These are phyloP conservation scores for Neofusicoccum ribis DNA, from an alignment of 2,329 filamentous ascomycete genomes.

Conservation along the genomic window DNA sequence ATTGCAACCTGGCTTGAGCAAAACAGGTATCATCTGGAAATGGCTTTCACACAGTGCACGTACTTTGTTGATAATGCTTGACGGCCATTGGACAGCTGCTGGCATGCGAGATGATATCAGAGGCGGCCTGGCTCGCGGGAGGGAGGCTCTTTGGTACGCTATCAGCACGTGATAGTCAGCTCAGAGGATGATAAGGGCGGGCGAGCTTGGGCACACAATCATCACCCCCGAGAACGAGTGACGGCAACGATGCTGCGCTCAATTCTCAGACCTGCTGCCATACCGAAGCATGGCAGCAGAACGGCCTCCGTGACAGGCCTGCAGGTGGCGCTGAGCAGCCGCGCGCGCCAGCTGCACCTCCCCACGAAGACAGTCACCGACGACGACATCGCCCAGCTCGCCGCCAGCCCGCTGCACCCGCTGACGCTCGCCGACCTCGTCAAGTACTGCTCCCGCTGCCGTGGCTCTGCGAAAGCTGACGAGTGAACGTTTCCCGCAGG, in stretches of 20 bases:
- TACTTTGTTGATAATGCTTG: background rate
- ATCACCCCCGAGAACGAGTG: conserved; percentile 7
- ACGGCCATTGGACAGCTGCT: background rate
- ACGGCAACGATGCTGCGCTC: conserved; percentile 17
- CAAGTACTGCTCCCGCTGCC: conserved; percentile 57
- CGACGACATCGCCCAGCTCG: conserved; percentile 76
- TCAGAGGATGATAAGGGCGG: background rate
- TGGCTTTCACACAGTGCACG: background rate
- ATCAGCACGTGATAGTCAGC: conserved; percentile 8
- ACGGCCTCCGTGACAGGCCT: background rate
- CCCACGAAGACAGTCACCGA: conserved; percentile 55
- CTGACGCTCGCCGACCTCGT: conserved; percentile 86
- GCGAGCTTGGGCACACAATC: conserved; percentile 5
- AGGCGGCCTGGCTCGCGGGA: background rate
- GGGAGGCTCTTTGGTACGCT: background rate
- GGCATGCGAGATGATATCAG: conserved; percentile 14
- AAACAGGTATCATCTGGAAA: background rate
- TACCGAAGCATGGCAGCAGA: background rate
- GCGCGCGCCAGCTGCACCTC: conserved; percentile 22
- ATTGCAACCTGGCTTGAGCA: background rate
- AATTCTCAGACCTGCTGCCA: conserved; percentile 2
- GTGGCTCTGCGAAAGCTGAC: background rate
- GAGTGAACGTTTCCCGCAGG: conserved; percentile 37
- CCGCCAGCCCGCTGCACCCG: conserved; percentile 74
- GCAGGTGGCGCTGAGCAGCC: background rate